phyloP scores from a whole-genome alignment of 371 early-diverging fungal genomes.

The Apophysomyces ossiformis region DNA sequence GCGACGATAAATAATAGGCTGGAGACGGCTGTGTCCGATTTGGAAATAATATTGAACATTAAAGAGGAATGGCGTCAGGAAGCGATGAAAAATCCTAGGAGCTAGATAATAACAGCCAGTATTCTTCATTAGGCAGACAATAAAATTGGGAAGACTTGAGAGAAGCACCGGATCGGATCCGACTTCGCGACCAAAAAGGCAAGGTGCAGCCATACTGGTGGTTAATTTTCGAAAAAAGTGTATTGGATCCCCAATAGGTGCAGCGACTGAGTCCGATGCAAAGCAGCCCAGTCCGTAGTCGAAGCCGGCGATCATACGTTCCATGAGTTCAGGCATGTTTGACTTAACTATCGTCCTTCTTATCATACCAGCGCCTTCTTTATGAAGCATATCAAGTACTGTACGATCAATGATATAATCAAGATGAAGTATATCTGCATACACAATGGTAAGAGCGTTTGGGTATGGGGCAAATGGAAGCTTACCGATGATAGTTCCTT shows the following conservation, averaged over 20 bases:
- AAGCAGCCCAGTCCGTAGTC: conserved; percentile 18
- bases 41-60: conserved; percentile 21
- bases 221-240: conserved; percentile 34
- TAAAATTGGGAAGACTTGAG: conserved; percentile 39
- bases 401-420: conserved; percentile 29
- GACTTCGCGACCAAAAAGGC: conserved; percentile 35
- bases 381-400: conserved; percentile 25
- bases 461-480: too few relatives aligned
- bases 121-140: conserved; percentile 32
- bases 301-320: conserved; percentile 1
- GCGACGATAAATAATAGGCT: conserved; percentile 23
- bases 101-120: conserved; percentile 21
- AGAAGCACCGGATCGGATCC: conserved; percentile 28
- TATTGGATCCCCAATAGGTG: conserved; percentile 15
- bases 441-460: not conserved
- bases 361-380: conserved; percentile 5
- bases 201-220: conserved; percentile 42
- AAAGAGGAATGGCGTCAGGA: conserved; percentile 30
- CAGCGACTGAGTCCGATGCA: conserved; percentile 9
- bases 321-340: not conserved
- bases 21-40: conserved; percentile 30
- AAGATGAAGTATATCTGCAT: conserved; percentile 31
- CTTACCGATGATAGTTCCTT: conserved; percentile 17
- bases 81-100: conserved; percentile 28
- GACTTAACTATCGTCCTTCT: conserved; percentile 27